Conservation (phyloP, 306 rosid species). For the Lupinus albus region DNA sequence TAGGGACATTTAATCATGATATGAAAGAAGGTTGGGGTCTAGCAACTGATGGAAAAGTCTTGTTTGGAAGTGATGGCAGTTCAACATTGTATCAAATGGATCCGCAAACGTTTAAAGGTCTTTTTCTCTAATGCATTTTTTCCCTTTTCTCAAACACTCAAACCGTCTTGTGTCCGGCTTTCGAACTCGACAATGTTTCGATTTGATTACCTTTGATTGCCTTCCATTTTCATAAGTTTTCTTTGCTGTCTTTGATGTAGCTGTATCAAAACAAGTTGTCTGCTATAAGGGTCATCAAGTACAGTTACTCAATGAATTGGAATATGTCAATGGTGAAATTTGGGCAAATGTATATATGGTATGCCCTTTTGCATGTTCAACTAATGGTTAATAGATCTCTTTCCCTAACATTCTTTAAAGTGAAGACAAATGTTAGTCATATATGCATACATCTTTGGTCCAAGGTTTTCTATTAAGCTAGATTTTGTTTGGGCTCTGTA, state of each 20-base stretch:
- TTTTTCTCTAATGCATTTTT: background rate
- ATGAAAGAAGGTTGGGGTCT: slow-evolving; percentile 98
- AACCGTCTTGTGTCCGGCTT: background rate
- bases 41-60: slow-evolving; percentile 81
- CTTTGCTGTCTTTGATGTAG: slow-evolving; percentile 50
- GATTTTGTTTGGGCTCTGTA: slow-evolving; percentile 17
- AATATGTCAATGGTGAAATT: slow-evolving; percentile 78
- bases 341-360: slow-evolving; percentile 89
- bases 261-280: slow-evolving; percentile 55
- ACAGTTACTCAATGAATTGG: slow-evolving; percentile 82
- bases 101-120: slow-evolving; percentile 73
- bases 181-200: slow-evolving; percentile 17
- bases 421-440: slow-evolving; percentile 1
- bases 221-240: slow-evolving; percentile 29
- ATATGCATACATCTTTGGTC: background rate
- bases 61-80: slow-evolving; percentile 93
- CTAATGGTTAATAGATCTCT: slow-evolving; percentile 28
- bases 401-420: slow-evolving; percentile 5
- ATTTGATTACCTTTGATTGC: slow-evolving; percentile 10
- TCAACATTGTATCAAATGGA: slow-evolving; percentile 74
- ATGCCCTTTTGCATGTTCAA: slow-evolving; percentile 32
- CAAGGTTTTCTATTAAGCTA: slow-evolving; percentile 22
- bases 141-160: slow-evolving; percentile 14
- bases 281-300: slow-evolving; percentile 71
- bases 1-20: slow-evolving; percentile 65